Conservation (phyloP, 768 basidiomycete species). For the Lentinula lateritia region DNA sequence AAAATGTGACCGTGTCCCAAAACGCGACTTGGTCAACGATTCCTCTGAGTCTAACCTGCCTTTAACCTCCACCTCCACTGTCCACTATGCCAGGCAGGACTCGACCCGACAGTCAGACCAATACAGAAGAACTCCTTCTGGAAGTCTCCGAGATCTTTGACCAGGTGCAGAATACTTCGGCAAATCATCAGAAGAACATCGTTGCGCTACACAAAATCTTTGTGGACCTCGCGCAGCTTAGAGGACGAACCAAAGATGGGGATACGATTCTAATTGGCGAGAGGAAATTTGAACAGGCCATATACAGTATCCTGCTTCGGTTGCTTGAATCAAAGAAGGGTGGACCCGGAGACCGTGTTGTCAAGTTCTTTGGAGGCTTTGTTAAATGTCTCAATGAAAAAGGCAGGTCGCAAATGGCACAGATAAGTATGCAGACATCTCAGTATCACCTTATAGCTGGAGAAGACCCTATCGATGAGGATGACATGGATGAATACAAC, state of each 20-base stretch:
- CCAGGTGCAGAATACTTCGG: conserved; percentile 65
- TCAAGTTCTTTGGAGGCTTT: conserved; percentile 82
- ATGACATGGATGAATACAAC: conserved; percentile 36
- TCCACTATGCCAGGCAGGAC: neutral
- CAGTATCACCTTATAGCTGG: conserved; percentile 21
- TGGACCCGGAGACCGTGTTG: conserved; percentile 62
- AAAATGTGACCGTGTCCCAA: neutral
- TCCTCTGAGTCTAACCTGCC: neutral
- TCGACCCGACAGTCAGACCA: conserved; percentile 4
- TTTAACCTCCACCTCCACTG: neutral
- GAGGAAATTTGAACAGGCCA: conserved; percentile 62
- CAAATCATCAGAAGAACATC: conserved; percentile 89
- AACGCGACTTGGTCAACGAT: neutral
- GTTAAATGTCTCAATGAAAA: conserved; percentile 71
- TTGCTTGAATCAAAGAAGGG: conserved; percentile 79
- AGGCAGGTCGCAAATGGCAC: conserved; percentile 36
- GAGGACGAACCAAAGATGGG: conserved; percentile 40
- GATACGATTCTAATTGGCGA: conserved; percentile 67
- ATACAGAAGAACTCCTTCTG: conserved; percentile 11
- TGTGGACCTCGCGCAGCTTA: conserved; percentile 49
- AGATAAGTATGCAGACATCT: neutral
- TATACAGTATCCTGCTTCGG: conserved; percentile 54
- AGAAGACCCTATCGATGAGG: conserved; percentile 32
- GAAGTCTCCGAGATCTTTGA: conserved; percentile 66
- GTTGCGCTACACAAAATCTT: conserved; percentile 81